Base-by-base conservation (phyloP, 768 basidiomycete genomes). In the Suillus subalutaceus region DNA sequence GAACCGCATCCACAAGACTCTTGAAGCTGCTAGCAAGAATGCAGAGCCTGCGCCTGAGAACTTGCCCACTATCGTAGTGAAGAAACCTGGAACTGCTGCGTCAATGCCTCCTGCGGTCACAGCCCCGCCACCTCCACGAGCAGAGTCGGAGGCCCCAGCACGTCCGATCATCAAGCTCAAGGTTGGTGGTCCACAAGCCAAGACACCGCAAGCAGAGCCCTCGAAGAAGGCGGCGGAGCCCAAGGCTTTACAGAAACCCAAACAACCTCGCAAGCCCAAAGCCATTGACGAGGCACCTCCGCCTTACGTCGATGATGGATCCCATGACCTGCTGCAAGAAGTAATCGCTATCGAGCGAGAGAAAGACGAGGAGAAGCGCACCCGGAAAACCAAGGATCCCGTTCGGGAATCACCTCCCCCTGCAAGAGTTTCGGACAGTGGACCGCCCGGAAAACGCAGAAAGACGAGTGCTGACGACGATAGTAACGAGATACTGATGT, bases 1-100 rank as follows among this genome's bases (percentile, higher is more conserved):
- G 97, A 81, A 85, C 15, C 88, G 92, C 60, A 92, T 93, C 75
- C 90, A 90, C 77, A 92, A 93, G 79, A 94, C 93, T 0, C 80
- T 94, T 18, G 90, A 92, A 75, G 88, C 84, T 58, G 86, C 80
- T 44, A 84, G 87, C 72, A 84, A 84, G 67, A 82, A 84, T 61
- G 65, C 72, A 37, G 70, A 72, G 41, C 69, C 73, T 64, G 64
- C 64, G 4, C 67, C 72, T n/a, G 74, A 69, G 26, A 48, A 30
- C 18, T 55, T 75, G 10, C 74, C 76, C 30, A 71, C 72, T 23
- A 66, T 74, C 23, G 69, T 72, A 5, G 72, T 74, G 53, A 75
- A 71, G 52, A 73, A 67, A 37, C 37, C 67, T n/a, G 32, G 66
- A 4, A 60, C 65, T 13, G 63, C 60, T 15, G 62, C 68, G 40